These are phyloP conservation scores for Viola odorata DNA, from an alignment of 345 rosid species.

Conservation along the genomic window DNA sequence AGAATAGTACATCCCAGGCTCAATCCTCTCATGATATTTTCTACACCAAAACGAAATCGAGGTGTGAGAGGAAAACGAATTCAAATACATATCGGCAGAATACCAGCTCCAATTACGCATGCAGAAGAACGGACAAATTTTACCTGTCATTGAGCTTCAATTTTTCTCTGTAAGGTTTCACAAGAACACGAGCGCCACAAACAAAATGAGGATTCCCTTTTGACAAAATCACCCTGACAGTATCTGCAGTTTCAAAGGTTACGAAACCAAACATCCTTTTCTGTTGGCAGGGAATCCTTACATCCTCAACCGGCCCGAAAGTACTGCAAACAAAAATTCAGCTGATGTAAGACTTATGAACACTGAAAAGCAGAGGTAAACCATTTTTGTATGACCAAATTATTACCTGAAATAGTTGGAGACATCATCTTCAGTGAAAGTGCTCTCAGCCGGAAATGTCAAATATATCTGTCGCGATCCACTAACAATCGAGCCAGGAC, in stretches of 20 bases:
- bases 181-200: slow-evolving; percentile 66
- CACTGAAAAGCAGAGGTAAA: slow-evolving; percentile 2
- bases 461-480: slow-evolving; percentile 47
- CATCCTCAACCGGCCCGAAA: slow-evolving; percentile 63
- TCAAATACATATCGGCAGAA: background rate
- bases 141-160: slow-evolving; percentile 56
- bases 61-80: too few species aligned
- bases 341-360: background rate
- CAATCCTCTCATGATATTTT: slow-evolving; percentile 43
- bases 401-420: slow-evolving; percentile 52
- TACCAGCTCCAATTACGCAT: background rate
- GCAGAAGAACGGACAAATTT: background rate
- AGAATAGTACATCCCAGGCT: slow-evolving; percentile 27
- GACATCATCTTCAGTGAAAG: slow-evolving; percentile 61
- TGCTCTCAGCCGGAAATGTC: slow-evolving; percentile 33
- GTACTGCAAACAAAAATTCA: slow-evolving; percentile 26
- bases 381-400: background rate
- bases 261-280: slow-evolving; percentile 72
- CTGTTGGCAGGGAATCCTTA: slow-evolving; percentile 66
- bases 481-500: slow-evolving; percentile 37
- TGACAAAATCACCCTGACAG: slow-evolving; percentile 47
- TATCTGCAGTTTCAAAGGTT: slow-evolving; percentile 49
- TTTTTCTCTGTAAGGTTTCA: slow-evolving; percentile 67
- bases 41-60: slow-evolving; percentile 21
- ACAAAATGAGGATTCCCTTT: slow-evolving; percentile 72